Evolutionary conservation across 2,329 filamentous ascomycete genomes (phyloP).

Genomic region (Fusarium buxicola): DNA sequence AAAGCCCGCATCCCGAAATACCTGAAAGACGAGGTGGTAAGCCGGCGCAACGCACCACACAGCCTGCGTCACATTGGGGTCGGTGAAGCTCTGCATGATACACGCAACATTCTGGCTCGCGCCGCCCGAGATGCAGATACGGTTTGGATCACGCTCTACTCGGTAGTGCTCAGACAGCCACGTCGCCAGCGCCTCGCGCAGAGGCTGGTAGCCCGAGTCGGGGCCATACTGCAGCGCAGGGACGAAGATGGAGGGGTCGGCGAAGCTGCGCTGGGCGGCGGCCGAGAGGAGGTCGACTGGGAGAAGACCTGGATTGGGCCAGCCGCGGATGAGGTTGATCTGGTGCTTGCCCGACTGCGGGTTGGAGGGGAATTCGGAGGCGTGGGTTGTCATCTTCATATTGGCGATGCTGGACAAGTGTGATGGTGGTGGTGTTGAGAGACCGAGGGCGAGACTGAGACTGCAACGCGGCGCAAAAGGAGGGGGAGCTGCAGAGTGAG

Average conservation of each 20-base stretch:
- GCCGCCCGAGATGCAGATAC: conserved; percentile 86
- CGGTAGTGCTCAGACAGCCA: conserved; percentile 77
- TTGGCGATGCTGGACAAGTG: background rate
- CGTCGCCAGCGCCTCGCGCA: conserved; percentile 73
- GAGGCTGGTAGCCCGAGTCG: conserved; percentile 77
- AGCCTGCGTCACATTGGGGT: conserved; percentile 77
- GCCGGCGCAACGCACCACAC: conserved; percentile 86
- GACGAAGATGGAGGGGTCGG: conserved; percentile 66
- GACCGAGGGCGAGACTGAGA: conserved; percentile 8
- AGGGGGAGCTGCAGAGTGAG: conserved; percentile 4
- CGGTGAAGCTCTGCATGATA: conserved; percentile 82
- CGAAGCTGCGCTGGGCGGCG: conserved; percentile 71
- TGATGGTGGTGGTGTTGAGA: conserved; percentile 19
- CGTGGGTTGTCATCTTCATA: conserved; percentile 18
- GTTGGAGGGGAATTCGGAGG: conserved; percentile 37
- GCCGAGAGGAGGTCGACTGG: conserved; percentile 71
- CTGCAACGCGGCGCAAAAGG: background rate
- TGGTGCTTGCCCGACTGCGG: conserved; percentile 49
- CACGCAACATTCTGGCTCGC: conserved; percentile 86
- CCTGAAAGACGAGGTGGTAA: conserved; percentile 86
- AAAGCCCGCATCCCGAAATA: conserved; percentile 86
- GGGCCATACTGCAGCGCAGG: conserved; percentile 83
- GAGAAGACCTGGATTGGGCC: conserved; percentile 73
- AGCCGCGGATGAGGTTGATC: conserved; percentile 76
- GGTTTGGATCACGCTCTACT: conserved; percentile 57